Base-by-base conservation (phyloP, 345 rosid genomes). In the Arabis hirsuta region DNA sequence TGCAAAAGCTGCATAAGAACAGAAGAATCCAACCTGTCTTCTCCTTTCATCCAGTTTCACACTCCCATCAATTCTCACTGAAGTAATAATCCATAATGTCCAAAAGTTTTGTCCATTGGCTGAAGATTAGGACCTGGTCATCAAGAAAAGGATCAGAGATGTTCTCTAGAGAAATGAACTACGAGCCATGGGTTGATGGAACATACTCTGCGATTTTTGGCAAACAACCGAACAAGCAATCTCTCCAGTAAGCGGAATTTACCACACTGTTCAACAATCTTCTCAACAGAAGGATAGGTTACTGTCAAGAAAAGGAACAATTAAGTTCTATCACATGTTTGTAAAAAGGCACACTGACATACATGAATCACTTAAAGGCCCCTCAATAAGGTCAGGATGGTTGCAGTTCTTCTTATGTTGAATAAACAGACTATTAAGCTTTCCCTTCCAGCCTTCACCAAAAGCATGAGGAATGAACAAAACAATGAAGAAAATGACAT, bases 361-460 rank as follows among this genome's bases (percentile, higher is more conserved):
- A 91, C 99, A 81, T 80, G 98, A 84, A 64, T 89, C 97, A 71
- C 77, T 74, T 47, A 84, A 78, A 38, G 83, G 90, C 4, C 91
- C 86, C 74, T 76, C 87, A 34, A 91, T 77, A 69, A 95, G 93
- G 78, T 95, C 98, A 4, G 99, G 99, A 80, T 95, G 99, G 85
- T 90, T 88, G 92, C 98, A 95, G 60, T 95, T 95, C 83, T 95
- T 95, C 61, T 96, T 82, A 20, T 91, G 98, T 78, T 95, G 99
- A 66, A 90, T 0, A 83, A 81, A 69, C 71, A 91, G 61, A 79
- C 91, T 95, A 79, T 84, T 90, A 50, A 95, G 91, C 82, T 81
- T 95, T 65, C 92, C 85, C 76, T 79, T 90, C 76, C 75, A 71
- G 48, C 88, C 87, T 22, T 26, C 71, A 29, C 85, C 92, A 85